phyloP scores from a whole-genome alignment of 306 rosid species.

The Biancaea sappan region DNA sequence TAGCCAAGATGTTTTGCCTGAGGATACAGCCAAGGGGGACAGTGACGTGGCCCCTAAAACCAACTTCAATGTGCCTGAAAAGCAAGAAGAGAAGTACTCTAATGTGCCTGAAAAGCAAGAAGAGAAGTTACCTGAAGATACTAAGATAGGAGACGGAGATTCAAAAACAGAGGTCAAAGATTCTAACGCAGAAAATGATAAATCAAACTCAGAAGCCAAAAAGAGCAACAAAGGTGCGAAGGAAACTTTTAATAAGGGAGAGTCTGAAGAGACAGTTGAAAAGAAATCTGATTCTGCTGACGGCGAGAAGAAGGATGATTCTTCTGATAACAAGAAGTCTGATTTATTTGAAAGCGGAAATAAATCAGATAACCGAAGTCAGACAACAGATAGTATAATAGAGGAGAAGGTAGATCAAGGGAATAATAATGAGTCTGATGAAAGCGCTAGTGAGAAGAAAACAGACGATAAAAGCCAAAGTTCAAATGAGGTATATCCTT shows the following conservation, averaged over 20 bases:
- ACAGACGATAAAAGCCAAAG: constrained; percentile 48
- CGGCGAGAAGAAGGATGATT: constrained; percentile 16
- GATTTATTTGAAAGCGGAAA: constrained; percentile 47
- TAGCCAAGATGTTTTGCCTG: constrained; percentile 71
- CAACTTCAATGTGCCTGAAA: constrained; percentile 30
- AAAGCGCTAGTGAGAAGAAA: constrained; percentile 53
- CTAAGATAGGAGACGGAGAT: constrained; percentile 47
- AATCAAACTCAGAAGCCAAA: constrained; percentile 33
- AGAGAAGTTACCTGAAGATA: constrained; percentile 43
- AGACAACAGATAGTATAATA: constrained; percentile 38
- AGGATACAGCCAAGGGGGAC: constrained; percentile 70
- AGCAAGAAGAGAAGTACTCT: constrained; percentile 41
- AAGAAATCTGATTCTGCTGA: constrained; percentile 40
- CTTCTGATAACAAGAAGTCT: constrained; percentile 35
- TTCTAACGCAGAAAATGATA: constrained; percentile 45
- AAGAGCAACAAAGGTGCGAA: constrained; percentile 1
- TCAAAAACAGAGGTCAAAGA: constrained; percentile 29
- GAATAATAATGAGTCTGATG: constrained; percentile 46
- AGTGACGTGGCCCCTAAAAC: constrained; percentile 37
- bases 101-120: constrained; percentile 33
- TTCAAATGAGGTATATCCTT: constrained; percentile 64
- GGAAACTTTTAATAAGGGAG: constrained; percentile 22
- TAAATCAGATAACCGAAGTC: constrained; percentile 43
- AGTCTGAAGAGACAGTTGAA: constrained; percentile 34
- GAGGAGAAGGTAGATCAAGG: constrained; percentile 61